Percentiles rank a stretch among this genome's conserved stretches.
Evolutionary conservation across 2,329 filamentous ascomycete genomes (phyloP).

Genomic region (Orbilia oligospora): DNA sequence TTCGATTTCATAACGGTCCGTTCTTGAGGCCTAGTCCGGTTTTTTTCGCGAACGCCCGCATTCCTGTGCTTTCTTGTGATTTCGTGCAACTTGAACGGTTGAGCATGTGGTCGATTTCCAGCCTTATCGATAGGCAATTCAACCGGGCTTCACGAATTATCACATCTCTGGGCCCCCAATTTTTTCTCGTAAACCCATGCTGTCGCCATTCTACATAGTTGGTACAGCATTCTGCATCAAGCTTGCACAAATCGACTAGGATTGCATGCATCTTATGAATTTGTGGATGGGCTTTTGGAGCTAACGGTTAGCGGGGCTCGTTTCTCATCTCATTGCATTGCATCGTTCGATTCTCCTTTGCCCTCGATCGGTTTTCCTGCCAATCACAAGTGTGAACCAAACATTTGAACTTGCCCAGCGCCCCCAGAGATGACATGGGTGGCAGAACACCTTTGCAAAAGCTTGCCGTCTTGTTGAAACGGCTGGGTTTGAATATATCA

Average conservation of each 20-base stretch:
- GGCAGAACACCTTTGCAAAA: conserved; percentile 31
- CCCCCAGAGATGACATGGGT: conserved; percentile 51
- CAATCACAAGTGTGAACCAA: conserved; percentile 45
- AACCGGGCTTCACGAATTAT: conserved; percentile 21
- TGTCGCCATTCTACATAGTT: conserved; percentile 54
- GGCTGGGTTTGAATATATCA: not conserved
- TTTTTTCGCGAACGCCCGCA: conserved; percentile 26
- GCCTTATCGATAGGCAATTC: conserved; percentile 25
- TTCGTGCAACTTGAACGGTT: conserved; percentile 17
- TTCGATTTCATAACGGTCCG: not conserved
- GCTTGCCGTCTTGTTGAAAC: conserved; percentile 5
- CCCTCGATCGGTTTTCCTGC: conserved; percentile 39
- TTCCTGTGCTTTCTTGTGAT: conserved; percentile 11
- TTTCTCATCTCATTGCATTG: conserved; percentile 51
- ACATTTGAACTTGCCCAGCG: not conserved
- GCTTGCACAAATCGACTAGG: conserved; percentile 12
- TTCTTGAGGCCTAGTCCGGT: not conserved
- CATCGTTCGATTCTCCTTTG: conserved; percentile 32
- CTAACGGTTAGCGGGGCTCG: conserved; percentile 51
- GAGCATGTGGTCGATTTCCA: not conserved
- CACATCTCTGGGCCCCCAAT: conserved; percentile 1
- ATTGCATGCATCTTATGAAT: conserved; percentile 7
- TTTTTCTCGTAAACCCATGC: conserved; percentile 24
- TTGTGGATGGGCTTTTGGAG: conserved; percentile 4
- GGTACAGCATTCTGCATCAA: conserved; percentile 23